Evolutionary conservation across 805 yeast species (phyloP), one percentile per base, ranked within the genome.

Genomic region (Priceomyces haplophilus): DNA sequence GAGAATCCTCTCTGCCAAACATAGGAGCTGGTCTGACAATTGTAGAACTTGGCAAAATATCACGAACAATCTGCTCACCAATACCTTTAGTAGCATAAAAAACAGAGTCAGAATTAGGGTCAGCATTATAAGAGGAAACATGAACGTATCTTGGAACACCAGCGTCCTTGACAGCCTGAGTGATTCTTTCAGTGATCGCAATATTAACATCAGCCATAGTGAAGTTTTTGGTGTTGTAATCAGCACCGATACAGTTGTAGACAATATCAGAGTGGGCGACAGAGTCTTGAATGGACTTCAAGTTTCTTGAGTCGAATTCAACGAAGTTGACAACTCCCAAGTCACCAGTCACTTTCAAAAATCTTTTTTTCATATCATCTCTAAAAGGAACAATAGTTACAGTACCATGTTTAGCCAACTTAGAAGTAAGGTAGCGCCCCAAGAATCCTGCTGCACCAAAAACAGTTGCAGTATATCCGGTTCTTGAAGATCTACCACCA

Each of bases 381-480:
- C 96, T 76, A 70, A 59, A 87, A n/a, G 96, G 95, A 17, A 79
- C 82, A 39, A 85, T 79, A 7, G 84, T 80, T 42, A 75, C 64
- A 21, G 95, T 88, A 49, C 96, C 96, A 59, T 87, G 88, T 57
- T 83, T 75, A 48, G 91, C 95, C 53, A 88, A 71, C 57, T 82
- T 83, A 27, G 90, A 69, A 15, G 79, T 76, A 47, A 88, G 63
- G 51, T 83, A 77, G 38, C 88, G 78, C 37, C 96, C 96, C 45
- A 88, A 67, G 61, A 83, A 82, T 1, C 95, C 95, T 37, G 82
- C 69, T 29, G 83, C 86, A 7, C 96, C 96, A 58, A 88, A 88
- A 2, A 88, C 93, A 1, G 96, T 85, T 17, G 90, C 95, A 3
- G 90, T 85, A 65, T 81, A 85, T 2, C 96, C 96, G 7, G 91